Base-by-base conservation (phyloP, 2,329 filamentous ascomycete genomes). In the Orbilia ellipsospora region DNA sequence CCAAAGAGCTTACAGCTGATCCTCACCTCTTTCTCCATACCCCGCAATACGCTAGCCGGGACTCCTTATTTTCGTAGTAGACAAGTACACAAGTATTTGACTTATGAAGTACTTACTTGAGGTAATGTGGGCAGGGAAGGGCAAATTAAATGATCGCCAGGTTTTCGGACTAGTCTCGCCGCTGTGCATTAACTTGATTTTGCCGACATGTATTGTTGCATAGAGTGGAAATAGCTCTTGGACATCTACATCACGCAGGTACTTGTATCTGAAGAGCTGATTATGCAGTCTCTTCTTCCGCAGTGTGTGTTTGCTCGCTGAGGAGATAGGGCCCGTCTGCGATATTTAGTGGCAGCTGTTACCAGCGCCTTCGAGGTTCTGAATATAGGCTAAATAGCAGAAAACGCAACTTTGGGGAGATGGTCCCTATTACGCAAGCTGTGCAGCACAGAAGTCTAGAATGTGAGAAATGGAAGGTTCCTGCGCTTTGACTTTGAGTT, bases 41-140 rank as follows among this genome's bases (percentile, higher is more conserved):
- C 70, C 70, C 70, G 63, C 70, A 74, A 74, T 67, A 64, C 51
- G 57, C 70, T 74, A 74, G 64, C 50, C 68, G 36, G 50, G 36
- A 31, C 31, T 52, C 45, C 31, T 36, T 36, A 36, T 36, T 36
- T 36, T 36, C 31, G 31, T 10, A 36, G 31, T 36, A 36, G 31
- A 36, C 10, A 36, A 23, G 23, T 36, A 10, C 5, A 36, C 8
- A 36, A 1, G 31, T 36, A 36, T 36, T 36, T 36, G 2, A 23
- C 23, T 2, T 23, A 23, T 23, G 23, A 23, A 23, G 2, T 23
- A 4, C 23, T 23, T 23, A 45, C 45, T 23, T 51, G 28, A 56
- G 62, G 45, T 28, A 52, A 67, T 60, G 13, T 62, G 51, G 61
- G 69, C 55, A 67, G 51, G 56, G 55, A 63, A 26, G 56, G 36